phyloP scores from a whole-genome alignment of 306 rosid species.

The Vigna reflexopilosa region DNA sequence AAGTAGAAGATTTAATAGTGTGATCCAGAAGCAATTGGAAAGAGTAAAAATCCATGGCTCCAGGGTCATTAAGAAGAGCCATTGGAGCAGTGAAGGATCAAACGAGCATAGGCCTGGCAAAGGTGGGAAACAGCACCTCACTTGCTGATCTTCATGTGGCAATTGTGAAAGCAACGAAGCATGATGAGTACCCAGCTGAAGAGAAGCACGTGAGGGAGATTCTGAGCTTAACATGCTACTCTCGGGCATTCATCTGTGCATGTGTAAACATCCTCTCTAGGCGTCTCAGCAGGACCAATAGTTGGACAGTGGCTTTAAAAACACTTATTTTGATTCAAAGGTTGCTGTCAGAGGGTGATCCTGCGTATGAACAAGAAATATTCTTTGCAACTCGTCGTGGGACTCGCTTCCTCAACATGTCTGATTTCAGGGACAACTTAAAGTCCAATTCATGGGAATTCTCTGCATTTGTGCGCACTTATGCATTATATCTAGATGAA shows the following conservation, averaged over 20 bases:
- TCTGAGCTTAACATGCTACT: constrained; percentile 81
- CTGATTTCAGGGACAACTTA: constrained; percentile 60
- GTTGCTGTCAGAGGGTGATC: constrained; percentile 75
- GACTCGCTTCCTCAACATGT: constrained; percentile 86
- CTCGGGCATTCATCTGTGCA: constrained; percentile 60
- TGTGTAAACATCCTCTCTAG: constrained; percentile 65
- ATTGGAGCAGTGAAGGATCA: constrained; percentile 92
- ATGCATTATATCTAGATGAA: constrained; percentile 80
- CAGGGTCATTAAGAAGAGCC: constrained; percentile 72
- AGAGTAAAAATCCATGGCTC: constrained; percentile 50
- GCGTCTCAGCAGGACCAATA: constrained; percentile 73
- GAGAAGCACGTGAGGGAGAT: constrained; percentile 75
- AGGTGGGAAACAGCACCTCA: constrained; percentile 72
- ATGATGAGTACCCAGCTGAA: constrained; percentile 75
- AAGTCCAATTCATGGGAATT: constrained; percentile 61
- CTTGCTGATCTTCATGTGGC: constrained; percentile 81
- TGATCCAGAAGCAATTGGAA: constrained; percentile 5
- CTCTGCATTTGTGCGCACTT: constrained; percentile 78
- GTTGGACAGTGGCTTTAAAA: constrained; percentile 87
- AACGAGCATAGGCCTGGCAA: constrained; percentile 89
- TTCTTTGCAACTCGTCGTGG: constrained; percentile 86
- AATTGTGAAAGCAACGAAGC: constrained; percentile 87
- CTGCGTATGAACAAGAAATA: constrained; percentile 80
- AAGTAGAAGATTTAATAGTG: not conserved
- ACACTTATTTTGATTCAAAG: constrained; percentile 73